These are phyloP conservation scores for Fagus sylvatica DNA, from an alignment of 306 rosid genomes.

Conservation along the genomic window DNA sequence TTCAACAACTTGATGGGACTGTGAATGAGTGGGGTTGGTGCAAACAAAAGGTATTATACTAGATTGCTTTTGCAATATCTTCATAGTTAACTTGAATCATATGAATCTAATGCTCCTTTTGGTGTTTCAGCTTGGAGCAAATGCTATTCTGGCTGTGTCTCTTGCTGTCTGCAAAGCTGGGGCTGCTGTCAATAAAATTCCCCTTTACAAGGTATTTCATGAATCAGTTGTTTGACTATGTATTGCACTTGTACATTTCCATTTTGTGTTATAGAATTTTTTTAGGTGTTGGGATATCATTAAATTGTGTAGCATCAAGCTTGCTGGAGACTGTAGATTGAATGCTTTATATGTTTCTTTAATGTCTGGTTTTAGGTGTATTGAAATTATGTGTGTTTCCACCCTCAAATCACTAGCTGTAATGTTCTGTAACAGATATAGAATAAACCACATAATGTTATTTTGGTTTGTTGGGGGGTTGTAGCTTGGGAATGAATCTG, in stretches of 20 bases:
- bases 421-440: background rate
- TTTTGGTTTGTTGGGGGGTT: background rate
- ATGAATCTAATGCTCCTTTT: conserved; percentile 4
- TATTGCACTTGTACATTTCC: background rate
- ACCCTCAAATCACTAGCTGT: background rate
- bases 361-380: background rate
- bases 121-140: conserved; percentile 85
- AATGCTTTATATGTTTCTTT: background rate
- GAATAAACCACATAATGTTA: background rate
- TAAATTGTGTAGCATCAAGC: background rate
- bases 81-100: background rate
- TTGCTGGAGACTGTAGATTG: background rate
- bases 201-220: conserved; percentile 79
- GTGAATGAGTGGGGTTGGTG: conserved; percentile 99
- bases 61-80: background rate
- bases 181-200: conserved; percentile 71
- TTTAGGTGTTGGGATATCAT: background rate
- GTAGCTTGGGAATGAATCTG: conserved; percentile 8
- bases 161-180: conserved; percentile 98
- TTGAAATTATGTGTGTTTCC: background rate
- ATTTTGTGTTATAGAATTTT: background rate
- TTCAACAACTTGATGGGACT: conserved; percentile 96
- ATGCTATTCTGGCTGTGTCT: conserved; percentile 92
- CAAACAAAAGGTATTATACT: conserved; percentile 74
- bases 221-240: background rate